A percentile compares a stretch with the other conserved stretches of the same genome.
phyloP scores from a whole-genome alignment of 257 asterid genomes.

The Petunia axillaris region DNA sequence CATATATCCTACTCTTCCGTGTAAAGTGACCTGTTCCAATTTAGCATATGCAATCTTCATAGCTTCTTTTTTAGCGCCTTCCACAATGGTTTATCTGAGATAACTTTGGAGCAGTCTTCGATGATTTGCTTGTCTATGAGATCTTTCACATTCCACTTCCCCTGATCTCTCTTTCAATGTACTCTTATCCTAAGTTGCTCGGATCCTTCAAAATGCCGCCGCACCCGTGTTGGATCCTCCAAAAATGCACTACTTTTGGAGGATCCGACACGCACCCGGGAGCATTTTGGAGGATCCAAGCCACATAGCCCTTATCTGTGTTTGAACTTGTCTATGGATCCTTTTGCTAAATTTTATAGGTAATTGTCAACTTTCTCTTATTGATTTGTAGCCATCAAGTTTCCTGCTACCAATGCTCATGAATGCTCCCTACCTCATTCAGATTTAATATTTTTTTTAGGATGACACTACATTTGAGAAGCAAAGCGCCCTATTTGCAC shows the following conservation, averaged over 20 bases:
- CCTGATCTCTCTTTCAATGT: not conserved
- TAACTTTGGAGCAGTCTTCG: not conserved
- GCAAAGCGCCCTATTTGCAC: constrained; percentile 97
- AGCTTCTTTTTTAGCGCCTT: not conserved
- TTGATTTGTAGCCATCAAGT: constrained; percentile 16
- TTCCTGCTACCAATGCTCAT: not conserved
- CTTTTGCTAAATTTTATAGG: not conserved
- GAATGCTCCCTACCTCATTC: constrained; percentile 11
- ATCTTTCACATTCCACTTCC: not conserved
- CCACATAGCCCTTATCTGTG: not conserved
- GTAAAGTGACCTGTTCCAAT: not conserved
- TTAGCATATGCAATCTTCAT: not conserved
- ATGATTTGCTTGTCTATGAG: not conserved
- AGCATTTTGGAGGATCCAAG: too few species aligned
- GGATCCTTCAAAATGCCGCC: too few species aligned
- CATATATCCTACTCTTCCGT: not conserved
- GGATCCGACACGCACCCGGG: too few species aligned
- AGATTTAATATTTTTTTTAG: constrained; percentile 41
- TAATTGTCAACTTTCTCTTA: not conserved
- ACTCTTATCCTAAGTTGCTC: not conserved
- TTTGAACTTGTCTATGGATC: not conserved
- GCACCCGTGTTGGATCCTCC: too few species aligned
- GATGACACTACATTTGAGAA: constrained; percentile 97
- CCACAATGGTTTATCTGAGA: not conserved
- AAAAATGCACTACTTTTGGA: too few species aligned